phyloP scores from a whole-genome alignment of 768 basidiomycete species.

The Hirschioporus abietinus region DNA sequence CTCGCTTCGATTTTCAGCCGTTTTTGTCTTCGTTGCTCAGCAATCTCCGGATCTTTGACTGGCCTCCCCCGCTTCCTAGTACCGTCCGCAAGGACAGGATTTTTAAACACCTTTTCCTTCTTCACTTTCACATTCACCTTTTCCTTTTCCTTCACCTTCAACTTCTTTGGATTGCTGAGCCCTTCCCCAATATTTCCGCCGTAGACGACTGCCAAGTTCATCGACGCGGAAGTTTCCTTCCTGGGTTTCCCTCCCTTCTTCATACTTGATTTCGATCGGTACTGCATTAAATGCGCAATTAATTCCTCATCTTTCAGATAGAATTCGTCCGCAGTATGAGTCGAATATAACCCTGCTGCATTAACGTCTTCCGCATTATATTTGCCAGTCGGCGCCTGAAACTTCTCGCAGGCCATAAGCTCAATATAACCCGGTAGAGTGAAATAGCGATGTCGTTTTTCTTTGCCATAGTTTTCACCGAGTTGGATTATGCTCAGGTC shows the following conservation, averaged over 20 bases:
- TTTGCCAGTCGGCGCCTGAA: constrained; percentile 45
- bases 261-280: constrained; percentile 28
- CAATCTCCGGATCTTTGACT: constrained; percentile 15
- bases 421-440: constrained; percentile 63
- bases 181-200: constrained; percentile 10
- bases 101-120: constrained; percentile 32
- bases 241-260: constrained; percentile 7
- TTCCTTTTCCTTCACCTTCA: constrained; percentile 24
- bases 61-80: constrained; percentile 24
- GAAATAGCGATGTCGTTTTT: constrained; percentile 83
- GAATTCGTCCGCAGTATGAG: constrained; percentile 43
- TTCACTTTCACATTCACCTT: too few relatives aligned
- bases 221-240: constrained; percentile 8
- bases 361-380: constrained; percentile 43
- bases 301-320: constrained; percentile 43
- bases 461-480: constrained; percentile 79
- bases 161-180: constrained; percentile 25
- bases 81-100: constrained; percentile 46
- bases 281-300: constrained; percentile 42
- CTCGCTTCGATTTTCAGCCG: constrained; percentile 30
- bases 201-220: constrained; percentile 5
- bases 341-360: constrained; percentile 49
- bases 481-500: constrained; percentile 66
- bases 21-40: constrained; percentile 16
- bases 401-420: constrained; percentile 58